These are phyloP conservation scores for Agaricus blazei DNA, from an alignment of 768 basidiomycete species.

Conservation along the genomic window DNA sequence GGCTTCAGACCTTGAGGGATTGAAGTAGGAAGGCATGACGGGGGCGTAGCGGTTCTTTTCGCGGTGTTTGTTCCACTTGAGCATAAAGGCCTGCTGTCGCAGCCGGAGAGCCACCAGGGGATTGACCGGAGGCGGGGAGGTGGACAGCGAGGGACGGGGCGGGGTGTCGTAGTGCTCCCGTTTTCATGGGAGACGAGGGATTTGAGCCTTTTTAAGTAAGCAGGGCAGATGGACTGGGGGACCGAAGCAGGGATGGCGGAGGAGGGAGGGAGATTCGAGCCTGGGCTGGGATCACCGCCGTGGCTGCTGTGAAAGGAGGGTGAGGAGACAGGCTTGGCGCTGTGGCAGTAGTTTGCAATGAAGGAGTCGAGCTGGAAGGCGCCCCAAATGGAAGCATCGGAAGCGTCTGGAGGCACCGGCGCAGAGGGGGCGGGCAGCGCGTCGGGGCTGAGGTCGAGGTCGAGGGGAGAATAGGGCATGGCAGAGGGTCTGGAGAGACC, in stretches of 20 bases:
- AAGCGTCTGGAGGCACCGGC: not conserved
- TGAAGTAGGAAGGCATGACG: conserved; percentile 8
- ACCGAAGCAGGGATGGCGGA: not conserved
- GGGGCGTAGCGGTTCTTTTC: conserved; percentile 4
- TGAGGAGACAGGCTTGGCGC: not conserved
- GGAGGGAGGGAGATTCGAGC: not conserved
- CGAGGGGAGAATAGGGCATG: not conserved
- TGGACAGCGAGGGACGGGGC: not conserved
- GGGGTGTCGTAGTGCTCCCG: not conserved
- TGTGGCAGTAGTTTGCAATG: conserved; percentile 4
- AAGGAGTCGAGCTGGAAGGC: conserved; percentile 9
- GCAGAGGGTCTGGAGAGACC: conserved; percentile 5
- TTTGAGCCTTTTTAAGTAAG: conserved; percentile 1
- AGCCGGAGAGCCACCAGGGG: conserved; percentile 1
- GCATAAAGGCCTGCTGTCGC: conserved; percentile 7
- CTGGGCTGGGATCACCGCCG: not conserved
- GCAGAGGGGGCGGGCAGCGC: not conserved
- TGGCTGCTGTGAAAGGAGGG: not conserved
- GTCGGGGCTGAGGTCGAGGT: conserved; percentile 4
- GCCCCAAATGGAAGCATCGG: conserved; percentile 7
- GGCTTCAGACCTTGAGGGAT: not conserved
- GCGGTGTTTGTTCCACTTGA: not conserved
- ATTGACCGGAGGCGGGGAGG: not conserved
- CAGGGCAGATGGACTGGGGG: not conserved
- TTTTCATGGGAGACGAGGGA: not conserved